Percentiles rank a stretch among this genome's conserved stretches.
Evolutionary conservation across 352 stramenopile species (phyloP).

Genomic region (Pythium diclinum): DNA sequence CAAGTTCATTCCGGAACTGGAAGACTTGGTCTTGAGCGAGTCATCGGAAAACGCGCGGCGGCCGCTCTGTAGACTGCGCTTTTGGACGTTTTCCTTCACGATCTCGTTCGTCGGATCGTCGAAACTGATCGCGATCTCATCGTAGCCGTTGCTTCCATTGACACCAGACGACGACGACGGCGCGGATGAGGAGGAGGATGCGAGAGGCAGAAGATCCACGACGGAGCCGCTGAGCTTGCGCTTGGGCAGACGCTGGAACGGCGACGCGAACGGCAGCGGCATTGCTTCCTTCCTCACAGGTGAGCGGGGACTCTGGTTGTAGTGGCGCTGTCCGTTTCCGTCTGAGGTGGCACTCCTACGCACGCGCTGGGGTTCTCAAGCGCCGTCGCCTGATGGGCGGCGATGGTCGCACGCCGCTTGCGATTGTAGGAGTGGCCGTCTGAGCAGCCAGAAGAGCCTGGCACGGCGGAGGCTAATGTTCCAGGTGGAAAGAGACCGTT

Average conservation of each 20-base stretch:
- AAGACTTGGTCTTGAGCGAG: background rate
- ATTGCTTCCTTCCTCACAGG: background rate
- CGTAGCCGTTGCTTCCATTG: background rate
- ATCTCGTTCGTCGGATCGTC: background rate
- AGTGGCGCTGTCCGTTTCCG: too few species aligned
- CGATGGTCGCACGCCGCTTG: too few species aligned
- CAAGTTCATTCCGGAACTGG: background rate
- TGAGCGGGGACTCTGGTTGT: too few species aligned
- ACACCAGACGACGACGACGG: background rate
- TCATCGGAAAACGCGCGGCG: background rate
- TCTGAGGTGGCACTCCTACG: too few species aligned
- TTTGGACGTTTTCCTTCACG: background rate
- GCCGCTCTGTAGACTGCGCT: background rate
- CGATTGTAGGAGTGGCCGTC: too few species aligned
- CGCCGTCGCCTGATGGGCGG: too few species aligned
- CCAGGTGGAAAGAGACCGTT: too few species aligned
- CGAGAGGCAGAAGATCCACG: background rate
- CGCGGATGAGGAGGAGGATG: background rate
- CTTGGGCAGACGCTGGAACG: conserved; percentile 19
- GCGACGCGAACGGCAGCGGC: conserved; percentile 19
- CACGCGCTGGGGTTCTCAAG: too few species aligned
- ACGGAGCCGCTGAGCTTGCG: conserved; percentile 22
- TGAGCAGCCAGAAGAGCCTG: too few species aligned
- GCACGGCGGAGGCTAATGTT: too few species aligned
- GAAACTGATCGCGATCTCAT: background rate